Percentiles rank a stretch among this genome's conserved stretches.
phyloP scores from a whole-genome alignment of 1,284 basidiomycete genomes.

The Cryptococcus jaspeensis region DNA sequence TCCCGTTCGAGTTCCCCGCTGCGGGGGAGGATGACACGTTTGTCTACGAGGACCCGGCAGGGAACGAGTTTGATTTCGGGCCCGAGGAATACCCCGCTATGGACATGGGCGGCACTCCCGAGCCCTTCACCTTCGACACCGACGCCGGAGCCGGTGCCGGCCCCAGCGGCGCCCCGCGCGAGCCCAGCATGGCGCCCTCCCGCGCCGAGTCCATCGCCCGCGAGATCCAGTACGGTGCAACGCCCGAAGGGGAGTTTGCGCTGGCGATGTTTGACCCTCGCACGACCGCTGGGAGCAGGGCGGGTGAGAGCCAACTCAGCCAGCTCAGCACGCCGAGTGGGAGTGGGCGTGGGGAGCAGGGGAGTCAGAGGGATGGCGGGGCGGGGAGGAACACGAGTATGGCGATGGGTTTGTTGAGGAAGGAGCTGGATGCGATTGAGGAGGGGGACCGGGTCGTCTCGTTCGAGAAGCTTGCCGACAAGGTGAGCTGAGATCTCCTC shows the following conservation, averaged over 20 bases:
- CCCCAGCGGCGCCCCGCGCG: slow-evolving; percentile 16
- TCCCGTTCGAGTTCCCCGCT: slow-evolving; percentile 15
- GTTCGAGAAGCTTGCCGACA: slow-evolving; percentile 71
- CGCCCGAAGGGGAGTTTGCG: slow-evolving; percentile 58
- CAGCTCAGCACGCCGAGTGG: slow-evolving; percentile 27
- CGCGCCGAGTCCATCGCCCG: slow-evolving; percentile 54
- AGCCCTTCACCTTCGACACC: slow-evolving; percentile 1
- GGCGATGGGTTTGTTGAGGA: slow-evolving; percentile 77
- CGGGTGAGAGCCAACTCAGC: slow-evolving; percentile 21
- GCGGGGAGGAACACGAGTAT: slow-evolving; percentile 71
- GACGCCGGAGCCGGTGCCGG: slow-evolving; percentile 2
- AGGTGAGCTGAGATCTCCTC: slow-evolving; percentile 58
- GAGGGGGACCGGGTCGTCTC: slow-evolving; percentile 61
- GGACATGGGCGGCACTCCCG: slow-evolving; percentile 57
- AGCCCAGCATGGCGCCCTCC: slow-evolving; percentile 35
- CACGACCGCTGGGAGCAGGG: slow-evolving; percentile 43
- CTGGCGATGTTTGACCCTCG: slow-evolving; percentile 79
- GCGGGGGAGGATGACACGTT: slow-evolving; percentile 13
- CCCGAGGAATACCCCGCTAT: slow-evolving; percentile 47
- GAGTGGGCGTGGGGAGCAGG: slow-evolving; percentile 49
- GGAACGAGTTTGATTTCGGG: slow-evolving; percentile 39
- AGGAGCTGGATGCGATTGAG: slow-evolving; percentile 61
- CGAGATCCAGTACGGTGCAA: slow-evolving; percentile 36
- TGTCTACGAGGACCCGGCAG: slow-evolving; percentile 17
- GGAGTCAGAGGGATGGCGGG: slow-evolving; percentile 56